Conservation (phyloP, 345 rosid genomes). For the Noccaea caerulescens region DNA sequence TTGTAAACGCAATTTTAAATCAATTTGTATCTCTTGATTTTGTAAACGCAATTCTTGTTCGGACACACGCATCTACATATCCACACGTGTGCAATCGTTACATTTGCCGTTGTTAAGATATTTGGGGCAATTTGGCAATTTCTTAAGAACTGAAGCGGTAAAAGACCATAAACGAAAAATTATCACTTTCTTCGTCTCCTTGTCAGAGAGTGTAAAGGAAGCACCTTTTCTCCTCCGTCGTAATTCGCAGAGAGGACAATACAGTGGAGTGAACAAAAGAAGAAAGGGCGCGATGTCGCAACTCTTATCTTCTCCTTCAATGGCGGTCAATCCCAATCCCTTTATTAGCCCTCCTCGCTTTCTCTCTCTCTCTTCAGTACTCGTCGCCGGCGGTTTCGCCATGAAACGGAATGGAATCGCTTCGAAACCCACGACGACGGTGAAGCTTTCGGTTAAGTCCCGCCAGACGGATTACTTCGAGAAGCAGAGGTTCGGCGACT, state of each 20-base stretch:
- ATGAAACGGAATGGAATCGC: slow-evolving; percentile 41
- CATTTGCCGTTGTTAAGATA: not conserved
- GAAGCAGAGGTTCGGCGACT: slow-evolving; percentile 49
- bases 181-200: slow-evolving; percentile 1
- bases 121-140: not conserved
- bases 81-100: not conserved
- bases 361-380: slow-evolving; percentile 36
- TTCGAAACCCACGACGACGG: slow-evolving; percentile 37
- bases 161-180: slow-evolving; percentile 10
- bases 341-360: slow-evolving; percentile 39
- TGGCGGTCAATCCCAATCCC: slow-evolving; percentile 41
- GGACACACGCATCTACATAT: not conserved
- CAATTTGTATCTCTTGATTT: too few species aligned
- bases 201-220: slow-evolving; percentile 7
- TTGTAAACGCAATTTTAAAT: too few species aligned
- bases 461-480: slow-evolving; percentile 69
- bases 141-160: not conserved
- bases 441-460: slow-evolving; percentile 52
- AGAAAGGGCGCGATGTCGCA: slow-evolving; percentile 33
- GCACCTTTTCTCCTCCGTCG: slow-evolving; percentile 20
- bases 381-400: slow-evolving; percentile 18
- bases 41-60: too few species aligned
- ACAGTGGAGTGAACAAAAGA: not conserved
- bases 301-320: slow-evolving; percentile 40
- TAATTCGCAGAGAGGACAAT: slow-evolving; percentile 3